Evolutionary conservation across 352 stramenopile genomes (phyloP).

Genomic region (Phytophthora megakarya): DNA sequence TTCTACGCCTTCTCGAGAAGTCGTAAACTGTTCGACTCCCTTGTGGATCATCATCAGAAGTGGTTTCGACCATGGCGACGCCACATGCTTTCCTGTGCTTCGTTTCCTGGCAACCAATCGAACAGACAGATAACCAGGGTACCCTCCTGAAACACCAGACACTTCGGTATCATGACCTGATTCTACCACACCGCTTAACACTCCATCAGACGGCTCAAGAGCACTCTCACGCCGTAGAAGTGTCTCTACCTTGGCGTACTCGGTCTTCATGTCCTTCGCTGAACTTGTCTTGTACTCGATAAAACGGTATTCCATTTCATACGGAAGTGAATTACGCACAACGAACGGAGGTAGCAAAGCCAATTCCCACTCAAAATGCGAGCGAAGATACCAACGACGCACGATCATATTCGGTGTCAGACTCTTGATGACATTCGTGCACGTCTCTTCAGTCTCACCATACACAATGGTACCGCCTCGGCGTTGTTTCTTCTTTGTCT

Average conservation of each 20-base stretch:
- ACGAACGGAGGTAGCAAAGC: constrained; percentile 80
- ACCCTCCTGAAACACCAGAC: constrained; percentile 67
- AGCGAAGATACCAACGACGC: constrained; percentile 74
- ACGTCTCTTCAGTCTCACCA: constrained; percentile 75
- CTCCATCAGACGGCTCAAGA: constrained; percentile 36
- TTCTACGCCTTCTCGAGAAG: constrained; percentile 56
- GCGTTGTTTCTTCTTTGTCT: constrained; percentile 57
- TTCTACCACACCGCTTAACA: constrained; percentile 58
- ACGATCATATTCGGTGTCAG: constrained; percentile 78
- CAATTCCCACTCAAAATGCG: constrained; percentile 83
- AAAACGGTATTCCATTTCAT: constrained; percentile 85
- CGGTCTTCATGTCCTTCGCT: constrained; percentile 50
- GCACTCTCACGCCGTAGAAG: constrained; percentile 48
- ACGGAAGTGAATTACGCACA: constrained; percentile 86
- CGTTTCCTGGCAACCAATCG: constrained; percentile 54
- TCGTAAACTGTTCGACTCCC: constrained; percentile 77
- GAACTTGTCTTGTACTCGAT: constrained; percentile 79
- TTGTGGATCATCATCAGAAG: constrained; percentile 85
- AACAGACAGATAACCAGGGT: constrained; percentile 76
- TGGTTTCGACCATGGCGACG: constrained; percentile 80
- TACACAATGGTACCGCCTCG: constrained; percentile 76
- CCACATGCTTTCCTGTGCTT: constrained; percentile 35
- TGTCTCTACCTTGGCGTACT: constrained; percentile 67
- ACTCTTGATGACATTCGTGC: constrained; percentile 72
- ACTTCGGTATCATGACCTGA: constrained; percentile 80